A percentile compares a stretch with the other conserved stretches of the same genome.
These are phyloP conservation scores for Zopfia rhizophila DNA, from an alignment of 2,329 filamentous ascomycete species.

Conservation along the genomic window DNA sequence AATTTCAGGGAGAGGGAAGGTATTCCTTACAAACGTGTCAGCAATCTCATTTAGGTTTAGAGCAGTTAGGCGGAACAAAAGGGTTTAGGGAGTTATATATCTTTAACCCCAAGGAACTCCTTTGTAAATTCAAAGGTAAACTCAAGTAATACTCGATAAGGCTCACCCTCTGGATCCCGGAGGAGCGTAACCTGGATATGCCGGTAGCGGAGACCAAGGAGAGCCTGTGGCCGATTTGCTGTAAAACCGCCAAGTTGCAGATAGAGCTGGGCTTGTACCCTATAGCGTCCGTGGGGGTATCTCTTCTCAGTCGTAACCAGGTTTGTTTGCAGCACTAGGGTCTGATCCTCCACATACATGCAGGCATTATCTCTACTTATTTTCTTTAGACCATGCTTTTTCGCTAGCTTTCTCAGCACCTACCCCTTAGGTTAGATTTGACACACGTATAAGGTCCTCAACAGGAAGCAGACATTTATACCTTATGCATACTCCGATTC, in stretches of 20 bases:
- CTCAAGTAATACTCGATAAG: conserved; percentile 16
- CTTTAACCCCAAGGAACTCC: conserved; percentile 18
- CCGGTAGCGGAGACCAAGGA: conserved; percentile 19
- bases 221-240: conserved; percentile 15
- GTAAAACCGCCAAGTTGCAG: conserved; percentile 17
- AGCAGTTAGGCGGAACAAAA: no score
- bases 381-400: no score
- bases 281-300: conserved; percentile 16
- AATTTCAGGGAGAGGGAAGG: conserved; percentile 39
- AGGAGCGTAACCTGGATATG: conserved; percentile 18
- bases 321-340: no score
- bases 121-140: conserved; percentile 25
- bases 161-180: conserved; percentile 18
- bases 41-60: not conserved
- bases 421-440: no score
- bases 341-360: no score
- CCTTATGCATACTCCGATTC: conserved; percentile 23
- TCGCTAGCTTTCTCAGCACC: no score
- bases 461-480: conserved; percentile 8
- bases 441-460: not conserved
- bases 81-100: conserved; percentile 14
- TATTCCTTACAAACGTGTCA: conserved; percentile 26
- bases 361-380: no score
- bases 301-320: conserved; percentile 17
- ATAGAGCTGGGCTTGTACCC: conserved; percentile 18